Percentiles rank a stretch among this genome's conserved stretches.
Conservation (phyloP, 2,329 filamentous ascomycete genomes). For the Penicillium sp. region DNA sequence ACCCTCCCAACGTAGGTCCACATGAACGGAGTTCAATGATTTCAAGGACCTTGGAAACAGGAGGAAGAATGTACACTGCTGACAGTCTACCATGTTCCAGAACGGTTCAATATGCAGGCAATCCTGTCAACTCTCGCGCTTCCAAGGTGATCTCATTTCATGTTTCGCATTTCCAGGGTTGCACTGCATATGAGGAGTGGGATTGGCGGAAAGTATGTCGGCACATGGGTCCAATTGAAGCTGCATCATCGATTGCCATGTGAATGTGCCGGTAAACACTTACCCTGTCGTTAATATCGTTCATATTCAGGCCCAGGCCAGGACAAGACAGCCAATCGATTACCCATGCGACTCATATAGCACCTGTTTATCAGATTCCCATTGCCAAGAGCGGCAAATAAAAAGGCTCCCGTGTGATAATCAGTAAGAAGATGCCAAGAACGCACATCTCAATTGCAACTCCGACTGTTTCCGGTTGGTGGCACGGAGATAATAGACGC, state of each 20-base stretch:
- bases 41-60: too few relatives aligned
- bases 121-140: neutral
- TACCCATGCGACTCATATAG: neutral
- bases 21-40: too few relatives aligned
- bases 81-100: neutral
- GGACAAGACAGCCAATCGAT: neutral
- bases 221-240: neutral
- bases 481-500: neutral
- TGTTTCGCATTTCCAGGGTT: neutral
- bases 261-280: too few relatives aligned
- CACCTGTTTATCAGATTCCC: neutral
- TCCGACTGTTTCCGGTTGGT: neutral
- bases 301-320: neutral
- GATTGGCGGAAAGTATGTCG: neutral
- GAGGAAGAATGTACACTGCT: neutral
- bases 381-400: neutral
- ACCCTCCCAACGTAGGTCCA: neutral
- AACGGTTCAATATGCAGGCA: neutral
- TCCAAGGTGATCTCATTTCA: neutral
- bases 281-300: too few relatives aligned
- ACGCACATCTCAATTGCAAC: neutral
- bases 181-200: neutral
- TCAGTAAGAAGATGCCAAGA: neutral
- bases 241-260: neutral
- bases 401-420: neutral